Evolutionary conservation across 202 grass and related monocot genomes (phyloP).

Genomic region (Musa balbisiana): DNA sequence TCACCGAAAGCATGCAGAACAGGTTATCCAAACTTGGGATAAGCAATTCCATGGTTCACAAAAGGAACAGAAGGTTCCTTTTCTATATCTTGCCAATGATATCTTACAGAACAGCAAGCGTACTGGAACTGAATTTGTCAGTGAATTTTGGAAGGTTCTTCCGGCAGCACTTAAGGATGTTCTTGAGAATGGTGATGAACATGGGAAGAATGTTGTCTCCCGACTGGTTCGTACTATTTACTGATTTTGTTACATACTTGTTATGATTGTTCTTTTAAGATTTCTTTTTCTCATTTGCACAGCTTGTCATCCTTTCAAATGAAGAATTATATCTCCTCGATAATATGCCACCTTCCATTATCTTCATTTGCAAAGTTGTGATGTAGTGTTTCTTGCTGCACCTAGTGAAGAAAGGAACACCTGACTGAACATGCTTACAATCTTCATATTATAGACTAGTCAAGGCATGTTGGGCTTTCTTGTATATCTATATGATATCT

Average conservation of each 20-base stretch:
- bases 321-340: no score
- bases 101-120: conserved; percentile 96
- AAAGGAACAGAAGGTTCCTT: conserved; percentile 71
- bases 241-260: background rate
- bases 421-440: no score
- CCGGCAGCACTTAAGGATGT: conserved; percentile 74
- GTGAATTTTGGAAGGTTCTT: conserved; percentile 99
- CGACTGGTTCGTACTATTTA: conserved; percentile 53
- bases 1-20: conserved; percentile 86
- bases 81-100: conserved; percentile 93
- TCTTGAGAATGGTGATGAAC: conserved; percentile 61
- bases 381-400: no score
- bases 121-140: conserved; percentile 90
- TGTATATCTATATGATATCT: no score
- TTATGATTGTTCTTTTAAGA: no score
- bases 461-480: no score
- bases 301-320: no score
- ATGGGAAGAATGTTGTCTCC: conserved; percentile 67
- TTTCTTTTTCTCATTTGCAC: no score
- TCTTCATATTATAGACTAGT: no score
- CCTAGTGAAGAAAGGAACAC: no score
- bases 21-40: conserved; percentile 85
- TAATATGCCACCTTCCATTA: no score
- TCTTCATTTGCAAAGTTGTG: no score
- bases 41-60: conserved; percentile 75